Evolutionary conservation across 2,329 filamentous ascomycete species (phyloP).

Genomic region (Clonostachys rhizophaga): DNA sequence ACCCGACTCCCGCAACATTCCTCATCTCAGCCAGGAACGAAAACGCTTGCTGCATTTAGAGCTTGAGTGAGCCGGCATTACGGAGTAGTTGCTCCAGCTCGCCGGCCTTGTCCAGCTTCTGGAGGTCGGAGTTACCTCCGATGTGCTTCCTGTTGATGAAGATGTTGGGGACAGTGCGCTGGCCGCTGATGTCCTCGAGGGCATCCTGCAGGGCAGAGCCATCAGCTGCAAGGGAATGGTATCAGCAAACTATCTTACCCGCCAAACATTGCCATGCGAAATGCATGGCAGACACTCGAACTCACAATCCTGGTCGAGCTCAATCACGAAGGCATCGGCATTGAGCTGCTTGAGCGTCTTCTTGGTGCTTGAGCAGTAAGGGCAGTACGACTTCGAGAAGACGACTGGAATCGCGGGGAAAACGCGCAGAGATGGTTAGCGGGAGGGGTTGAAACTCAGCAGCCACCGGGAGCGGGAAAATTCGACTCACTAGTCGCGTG

Average conservation of each 20-base stretch:
- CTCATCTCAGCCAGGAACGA: too few species aligned
- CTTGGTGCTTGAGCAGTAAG: conserved; percentile 84
- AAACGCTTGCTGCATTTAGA: conserved; percentile 25
- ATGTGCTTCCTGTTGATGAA: conserved; percentile 91
- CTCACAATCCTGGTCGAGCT: conserved; percentile 82
- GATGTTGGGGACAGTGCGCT: conserved; percentile 92
- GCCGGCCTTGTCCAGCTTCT: conserved; percentile 44
- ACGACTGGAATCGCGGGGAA: conserved; percentile 53
- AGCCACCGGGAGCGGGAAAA: background rate
- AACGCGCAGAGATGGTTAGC: background rate
- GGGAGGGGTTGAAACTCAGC: background rate
- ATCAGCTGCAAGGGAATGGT: conserved; percentile 55
- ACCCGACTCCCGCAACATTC: too few species aligned
- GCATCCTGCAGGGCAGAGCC: conserved; percentile 79
- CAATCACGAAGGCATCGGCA: conserved; percentile 70
- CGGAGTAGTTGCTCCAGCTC: conserved; percentile 34
- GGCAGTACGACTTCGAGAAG: conserved; percentile 97
- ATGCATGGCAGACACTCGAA: conserved; percentile 12
- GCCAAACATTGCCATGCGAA: background rate
- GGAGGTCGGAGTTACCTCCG: conserved; percentile 89
- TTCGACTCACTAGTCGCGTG: conserved; percentile 71
- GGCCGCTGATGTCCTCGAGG: conserved; percentile 72
- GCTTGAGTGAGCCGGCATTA: conserved; percentile 30
- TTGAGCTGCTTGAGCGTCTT: conserved; percentile 61
- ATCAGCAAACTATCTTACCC: background rate